A percentile compares a stretch with the other conserved stretches of the same genome.
These are phyloP conservation scores for Neckera pumila DNA, from an alignment of 225 moss, liverwort and hornwort species.

Conservation along the genomic window DNA sequence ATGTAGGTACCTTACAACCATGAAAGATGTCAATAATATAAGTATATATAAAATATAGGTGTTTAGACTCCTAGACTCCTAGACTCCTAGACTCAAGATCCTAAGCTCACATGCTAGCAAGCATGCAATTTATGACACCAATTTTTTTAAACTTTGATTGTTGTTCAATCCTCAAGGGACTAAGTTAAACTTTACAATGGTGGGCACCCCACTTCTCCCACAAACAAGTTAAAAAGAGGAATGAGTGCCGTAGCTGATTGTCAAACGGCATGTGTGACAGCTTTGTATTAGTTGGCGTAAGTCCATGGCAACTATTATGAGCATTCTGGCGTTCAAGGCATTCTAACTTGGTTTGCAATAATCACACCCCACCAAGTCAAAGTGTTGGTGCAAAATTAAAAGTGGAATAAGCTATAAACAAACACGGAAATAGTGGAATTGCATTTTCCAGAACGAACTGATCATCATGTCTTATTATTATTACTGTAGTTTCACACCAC, in stretches of 20 bases:
- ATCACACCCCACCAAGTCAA: neutral
- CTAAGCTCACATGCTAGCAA: no score
- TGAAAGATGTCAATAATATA: no score
- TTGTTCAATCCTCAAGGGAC: neutral
- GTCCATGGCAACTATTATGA: neutral
- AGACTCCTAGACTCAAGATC: no score
- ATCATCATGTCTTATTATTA: neutral
- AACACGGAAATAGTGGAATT: neutral
- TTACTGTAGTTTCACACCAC: neutral
- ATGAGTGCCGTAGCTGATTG: neutral
- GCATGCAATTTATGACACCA: neutral
- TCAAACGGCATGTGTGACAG: neutral
- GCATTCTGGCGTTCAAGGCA: neutral
- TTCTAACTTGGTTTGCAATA: neutral
- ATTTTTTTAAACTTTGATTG: neutral
- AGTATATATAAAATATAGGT: no score
- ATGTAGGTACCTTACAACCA: no score
- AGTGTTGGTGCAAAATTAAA: neutral
- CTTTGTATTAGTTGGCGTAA: neutral
- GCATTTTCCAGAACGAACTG: no score
- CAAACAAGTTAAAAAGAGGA: no score
- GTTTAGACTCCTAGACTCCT: no score
- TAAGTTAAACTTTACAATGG: neutral
- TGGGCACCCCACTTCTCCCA: no score
- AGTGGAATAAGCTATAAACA: neutral